Evolutionary conservation across 306 rosid species (phyloP).

Genomic region (Glycine latifolia): DNA sequence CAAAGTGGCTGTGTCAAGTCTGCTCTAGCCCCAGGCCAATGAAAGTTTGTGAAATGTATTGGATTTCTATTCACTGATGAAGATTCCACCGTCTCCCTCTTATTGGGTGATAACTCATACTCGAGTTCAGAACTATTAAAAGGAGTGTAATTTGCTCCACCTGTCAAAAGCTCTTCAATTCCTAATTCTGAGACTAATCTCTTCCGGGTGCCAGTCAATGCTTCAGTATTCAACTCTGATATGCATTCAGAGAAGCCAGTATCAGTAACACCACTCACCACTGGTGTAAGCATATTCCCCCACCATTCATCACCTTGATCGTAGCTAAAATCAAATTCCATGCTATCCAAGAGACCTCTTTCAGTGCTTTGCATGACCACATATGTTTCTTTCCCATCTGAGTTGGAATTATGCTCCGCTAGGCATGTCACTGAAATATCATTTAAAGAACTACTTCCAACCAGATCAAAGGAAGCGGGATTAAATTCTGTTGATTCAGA

Average conservation of each 20-base stretch:
- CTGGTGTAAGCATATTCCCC: slow-evolving; percentile 57
- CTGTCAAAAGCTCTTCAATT: slow-evolving; percentile 69
- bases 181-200: slow-evolving; percentile 77
- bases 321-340: slow-evolving; percentile 49
- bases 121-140: slow-evolving; percentile 52
- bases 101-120: slow-evolving; percentile 51
- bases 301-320: slow-evolving; percentile 51
- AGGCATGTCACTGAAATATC: slow-evolving; percentile 43
- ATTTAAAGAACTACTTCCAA: slow-evolving; percentile 42
- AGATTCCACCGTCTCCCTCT: slow-evolving; percentile 54
- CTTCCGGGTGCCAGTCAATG: slow-evolving; percentile 52
- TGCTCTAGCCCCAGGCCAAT: slow-evolving; percentile 42
- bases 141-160: slow-evolving; percentile 52
- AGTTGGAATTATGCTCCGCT: slow-evolving; percentile 45
- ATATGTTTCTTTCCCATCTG: slow-evolving; percentile 50
- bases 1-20: slow-evolving; percentile 47
- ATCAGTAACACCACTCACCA: slow-evolving; percentile 43
- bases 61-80: slow-evolving; percentile 53
- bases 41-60: slow-evolving; percentile 45
- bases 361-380: slow-evolving; percentile 39
- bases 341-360: slow-evolving; percentile 51
- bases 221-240: slow-evolving; percentile 53
- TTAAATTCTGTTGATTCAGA: slow-evolving; percentile 54
- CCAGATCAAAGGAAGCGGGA: slow-evolving; percentile 49
- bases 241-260: slow-evolving; percentile 51